phyloP scores from a whole-genome alignment of 768 basidiomycete genomes.

The Suillus spraguei region DNA sequence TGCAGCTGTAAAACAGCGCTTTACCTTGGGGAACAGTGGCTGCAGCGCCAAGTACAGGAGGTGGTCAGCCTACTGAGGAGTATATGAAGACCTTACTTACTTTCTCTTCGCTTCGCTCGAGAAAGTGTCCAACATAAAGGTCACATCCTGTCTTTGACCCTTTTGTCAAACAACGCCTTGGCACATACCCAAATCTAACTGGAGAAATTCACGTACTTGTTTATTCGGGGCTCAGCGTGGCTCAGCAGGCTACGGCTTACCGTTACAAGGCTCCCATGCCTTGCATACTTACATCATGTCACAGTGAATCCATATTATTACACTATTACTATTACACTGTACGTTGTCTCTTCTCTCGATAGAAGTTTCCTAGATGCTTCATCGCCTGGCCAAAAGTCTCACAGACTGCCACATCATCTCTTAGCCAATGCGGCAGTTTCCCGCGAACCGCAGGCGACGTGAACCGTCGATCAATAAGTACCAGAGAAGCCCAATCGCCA shows the following conservation, averaged over 20 bases:
- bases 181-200: neutral
- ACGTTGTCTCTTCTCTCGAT: slow-evolving; percentile 51
- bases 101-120: too few relatives aligned
- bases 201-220: neutral
- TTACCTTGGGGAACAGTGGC: too few relatives aligned
- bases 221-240: neutral
- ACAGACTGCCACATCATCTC: slow-evolving; percentile 54
- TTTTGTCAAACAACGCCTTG: neutral
- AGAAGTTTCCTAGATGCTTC: slow-evolving; percentile 69
- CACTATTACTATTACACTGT: neutral
- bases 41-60: too few relatives aligned
- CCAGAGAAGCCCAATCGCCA: slow-evolving; percentile 88
- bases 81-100: too few relatives aligned
- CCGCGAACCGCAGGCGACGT: slow-evolving; percentile 60
- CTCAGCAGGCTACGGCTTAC: neutral
- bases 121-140: too few relatives aligned
- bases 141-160: neutral
- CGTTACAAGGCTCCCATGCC: too few relatives aligned
- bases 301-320: neutral
- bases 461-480: slow-evolving; percentile 88
- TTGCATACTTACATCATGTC: too few relatives aligned
- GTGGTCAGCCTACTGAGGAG: too few relatives aligned
- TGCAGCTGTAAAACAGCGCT: too few relatives aligned
- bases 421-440: slow-evolving; percentile 95
- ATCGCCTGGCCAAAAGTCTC: slow-evolving; percentile 74